Conservation (phyloP, 805 yeast genomes). For the Yamadazyma sp. region DNA sequence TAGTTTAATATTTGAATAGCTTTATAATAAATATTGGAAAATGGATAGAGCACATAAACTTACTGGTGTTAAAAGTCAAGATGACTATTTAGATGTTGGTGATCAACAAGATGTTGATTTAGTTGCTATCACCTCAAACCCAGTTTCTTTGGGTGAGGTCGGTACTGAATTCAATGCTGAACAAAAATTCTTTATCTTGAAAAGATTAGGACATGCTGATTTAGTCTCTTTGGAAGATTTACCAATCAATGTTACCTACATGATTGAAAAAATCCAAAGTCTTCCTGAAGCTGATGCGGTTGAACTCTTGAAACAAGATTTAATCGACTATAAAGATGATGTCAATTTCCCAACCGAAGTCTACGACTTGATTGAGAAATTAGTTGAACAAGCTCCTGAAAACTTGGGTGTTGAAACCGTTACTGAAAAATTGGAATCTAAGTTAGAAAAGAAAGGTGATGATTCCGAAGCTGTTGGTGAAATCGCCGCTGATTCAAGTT, state of each 20-base stretch:
- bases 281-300: conserved; percentile 21
- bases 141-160: conserved; percentile 20
- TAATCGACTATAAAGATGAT: conserved; percentile 29
- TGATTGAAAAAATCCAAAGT: conserved; percentile 28
- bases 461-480: conserved; percentile 3
- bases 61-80: conserved; percentile 8
- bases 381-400: conserved; percentile 10
- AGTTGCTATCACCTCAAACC: conserved; percentile 21
- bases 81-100: conserved; percentile 1
- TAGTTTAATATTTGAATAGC: neutral
- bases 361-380: conserved; percentile 21
- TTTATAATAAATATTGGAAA: neutral
- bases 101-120: conserved; percentile 9
- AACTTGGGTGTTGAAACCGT: neutral
- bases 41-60: conserved; percentile 10
- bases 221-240: conserved; percentile 28
- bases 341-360: conserved; percentile 31
- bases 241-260: conserved; percentile 26
- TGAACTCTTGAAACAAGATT: conserved; percentile 24
- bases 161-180: conserved; percentile 21
- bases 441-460: conserved; percentile 6
- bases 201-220: conserved; percentile 22
- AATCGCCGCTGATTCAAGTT: conserved; percentile 3
- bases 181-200: conserved; percentile 27
- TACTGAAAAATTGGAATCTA: conserved; percentile 1